Base-by-base conservation (phyloP, 2,329 filamentous ascomycete genomes). In the Hirsutella rhossiliensis region DNA sequence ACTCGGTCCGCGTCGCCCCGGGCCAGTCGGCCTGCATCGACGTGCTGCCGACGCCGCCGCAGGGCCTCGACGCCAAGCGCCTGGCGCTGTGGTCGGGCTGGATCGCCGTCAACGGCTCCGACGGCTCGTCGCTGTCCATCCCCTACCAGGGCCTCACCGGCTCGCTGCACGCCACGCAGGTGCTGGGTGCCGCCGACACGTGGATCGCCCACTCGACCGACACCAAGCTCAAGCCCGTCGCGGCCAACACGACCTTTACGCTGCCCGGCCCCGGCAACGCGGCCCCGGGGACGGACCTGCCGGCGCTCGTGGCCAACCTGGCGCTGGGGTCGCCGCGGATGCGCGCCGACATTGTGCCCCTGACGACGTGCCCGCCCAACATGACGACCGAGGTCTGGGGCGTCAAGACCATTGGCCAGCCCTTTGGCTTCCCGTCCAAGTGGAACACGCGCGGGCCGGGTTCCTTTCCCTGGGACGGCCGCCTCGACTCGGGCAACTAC, bases 281-380 rank as follows among this genome's bases (percentile, higher is more conserved):
- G 41, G 56, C 57, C 17, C 54, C 54, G 5, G 47, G 55, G 27
- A 54, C 56, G 9, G 52, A 52, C 19, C 54, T 68, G 13, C 71
- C 72, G 15, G 54, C 59, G 6, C 51, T 72, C 3, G 63, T 65
- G 0, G 50, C 66, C 44, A 56, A 61, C 38, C 50, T 75, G 5
- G 61, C 64, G 18, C 65, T 76, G 18, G 73, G 73, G 30, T 68
- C 67, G 2, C 55, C 63, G 3, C 57, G 62, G 9, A 43, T 76
- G 7, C 65, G 63, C 40, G 61, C 63, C 45, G 66, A 74, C 45
- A 54, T 73, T 17, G 61, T 76, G 1, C 64, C 68, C 5, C 43
- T 68, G 42, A 52, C 50, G 5, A 52, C 55, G 15, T 57, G 53
- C 38, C 45, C 50, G 3, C 50, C 52, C 40, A 56, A 61, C 42